A percentile compares a stretch with the other conserved stretches of the same genome.
Evolutionary conservation across 2,329 filamentous ascomycete species (phyloP).

Genomic region (Diaporthe vexans): DNA sequence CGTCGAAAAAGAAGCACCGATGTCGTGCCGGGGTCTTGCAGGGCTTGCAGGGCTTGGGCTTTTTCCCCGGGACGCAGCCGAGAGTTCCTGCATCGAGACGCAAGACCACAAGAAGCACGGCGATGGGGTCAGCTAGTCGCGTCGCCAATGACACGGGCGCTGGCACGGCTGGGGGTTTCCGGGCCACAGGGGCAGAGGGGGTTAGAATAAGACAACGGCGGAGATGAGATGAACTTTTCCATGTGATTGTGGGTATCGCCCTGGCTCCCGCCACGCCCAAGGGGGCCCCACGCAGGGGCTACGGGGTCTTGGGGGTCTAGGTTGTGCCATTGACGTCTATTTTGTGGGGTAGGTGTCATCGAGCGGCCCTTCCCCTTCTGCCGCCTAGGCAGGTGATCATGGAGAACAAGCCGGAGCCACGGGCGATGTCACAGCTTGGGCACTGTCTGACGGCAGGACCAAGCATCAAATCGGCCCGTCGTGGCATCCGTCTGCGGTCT

Average conservation of each 20-base stretch:
- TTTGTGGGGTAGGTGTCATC: constrained; percentile 32
- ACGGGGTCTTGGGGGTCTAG: constrained; percentile 11
- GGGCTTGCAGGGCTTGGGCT: not conserved
- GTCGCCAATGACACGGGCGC: constrained; percentile 30
- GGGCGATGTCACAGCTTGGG: constrained; percentile 24
- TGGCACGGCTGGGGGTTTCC: constrained; percentile 12
- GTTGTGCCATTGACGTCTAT: constrained; percentile 30
- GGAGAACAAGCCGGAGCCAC: not conserved
- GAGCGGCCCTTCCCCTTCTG: constrained; percentile 26
- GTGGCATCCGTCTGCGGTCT: constrained; percentile 31
- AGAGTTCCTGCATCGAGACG: constrained; percentile 35
- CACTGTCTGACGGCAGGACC: constrained; percentile 26
- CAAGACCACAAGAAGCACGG: constrained; percentile 8
- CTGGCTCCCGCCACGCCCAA: not conserved
- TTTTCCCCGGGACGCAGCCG: constrained; percentile 22
- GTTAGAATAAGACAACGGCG: constrained; percentile 24
- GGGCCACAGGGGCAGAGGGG: not conserved
- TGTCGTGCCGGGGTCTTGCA: constrained; percentile 43
- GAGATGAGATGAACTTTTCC: constrained; percentile 16
- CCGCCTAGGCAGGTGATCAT: constrained; percentile 28
- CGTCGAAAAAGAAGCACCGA: constrained; percentile 46
- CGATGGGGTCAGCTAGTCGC: constrained; percentile 13
- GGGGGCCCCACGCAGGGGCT: not conserved
- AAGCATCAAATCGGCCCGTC: constrained; percentile 46
- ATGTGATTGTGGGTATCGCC: constrained; percentile 1